Conservation (phyloP, 2,329 filamentous ascomycete species). For the Beauveria caledonica region DNA sequence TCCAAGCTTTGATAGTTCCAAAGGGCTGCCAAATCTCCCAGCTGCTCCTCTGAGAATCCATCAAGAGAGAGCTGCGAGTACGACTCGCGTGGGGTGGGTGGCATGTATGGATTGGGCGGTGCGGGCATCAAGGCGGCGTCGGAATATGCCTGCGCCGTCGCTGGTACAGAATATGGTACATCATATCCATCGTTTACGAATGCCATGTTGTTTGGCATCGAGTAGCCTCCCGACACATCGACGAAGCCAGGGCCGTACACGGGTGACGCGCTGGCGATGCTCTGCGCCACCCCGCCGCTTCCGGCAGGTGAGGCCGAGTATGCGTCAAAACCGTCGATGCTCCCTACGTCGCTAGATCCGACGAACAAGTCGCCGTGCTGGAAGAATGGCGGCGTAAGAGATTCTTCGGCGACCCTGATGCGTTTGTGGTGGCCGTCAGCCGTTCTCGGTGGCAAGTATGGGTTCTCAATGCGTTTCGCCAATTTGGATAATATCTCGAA, state of each 20-base stretch:
- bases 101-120: constrained; percentile 11
- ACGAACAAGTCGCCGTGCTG: neutral
- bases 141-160: neutral
- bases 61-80: constrained; percentile 17
- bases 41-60: constrained; percentile 24
- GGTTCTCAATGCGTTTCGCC: constrained; percentile 16
- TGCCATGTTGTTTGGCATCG: neutral
- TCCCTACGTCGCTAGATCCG: constrained; percentile 11
- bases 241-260: neutral
- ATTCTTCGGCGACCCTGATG: neutral
- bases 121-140: neutral
- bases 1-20: constrained; percentile 29
- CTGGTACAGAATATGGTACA: neutral
- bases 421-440: constrained; percentile 12
- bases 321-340: constrained; percentile 1
- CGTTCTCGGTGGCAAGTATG: neutral
- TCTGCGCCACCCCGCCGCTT: neutral
- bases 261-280: constrained; percentile 1
- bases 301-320: constrained; percentile 1
- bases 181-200: neutral
- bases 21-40: constrained; percentile 24
- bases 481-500: constrained; percentile 25
- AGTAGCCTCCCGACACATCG: neutral
- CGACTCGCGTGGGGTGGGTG: constrained; percentile 11
- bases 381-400: constrained; percentile 12